Percentiles rank a stretch among this genome's conserved stretches.
phyloP scores from a whole-genome alignment of 768 basidiomycete species.

The Kwoniella sp. region DNA sequence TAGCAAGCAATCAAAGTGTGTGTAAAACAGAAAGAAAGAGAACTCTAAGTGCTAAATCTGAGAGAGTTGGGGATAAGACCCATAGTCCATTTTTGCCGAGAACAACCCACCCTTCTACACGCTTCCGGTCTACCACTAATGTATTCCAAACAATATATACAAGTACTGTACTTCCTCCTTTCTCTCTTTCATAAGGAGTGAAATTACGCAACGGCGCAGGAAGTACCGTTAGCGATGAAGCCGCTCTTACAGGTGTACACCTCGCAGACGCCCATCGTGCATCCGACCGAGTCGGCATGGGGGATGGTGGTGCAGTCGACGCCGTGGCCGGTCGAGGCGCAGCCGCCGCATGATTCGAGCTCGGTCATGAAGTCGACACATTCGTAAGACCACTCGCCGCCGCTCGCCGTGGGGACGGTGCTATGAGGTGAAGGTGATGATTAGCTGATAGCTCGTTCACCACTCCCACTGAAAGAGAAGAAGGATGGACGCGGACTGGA shows the following conservation, averaged over 20 bases:
- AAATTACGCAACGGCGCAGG: slow-evolving; percentile 31
- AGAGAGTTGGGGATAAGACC: background rate
- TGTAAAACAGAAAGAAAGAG: background rate
- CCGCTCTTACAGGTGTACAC: slow-evolving; percentile 47
- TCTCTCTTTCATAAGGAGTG: background rate
- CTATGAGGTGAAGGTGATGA: slow-evolving; percentile 15
- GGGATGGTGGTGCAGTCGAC: slow-evolving; percentile 51
- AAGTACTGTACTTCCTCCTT: too few species aligned
- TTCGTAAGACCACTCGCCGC: slow-evolving; percentile 53
- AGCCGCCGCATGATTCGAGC: slow-evolving; percentile 54
- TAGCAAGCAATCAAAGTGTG: too few species aligned
- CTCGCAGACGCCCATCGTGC: slow-evolving; percentile 41
- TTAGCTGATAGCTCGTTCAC: too few species aligned
- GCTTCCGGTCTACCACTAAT: background rate
- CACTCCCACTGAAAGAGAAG: background rate
- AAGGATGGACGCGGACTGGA: slow-evolving; percentile 5
- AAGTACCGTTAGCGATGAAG: slow-evolving; percentile 39
- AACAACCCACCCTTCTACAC: slow-evolving; percentile 8
- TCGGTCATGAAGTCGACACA: slow-evolving; percentile 51
- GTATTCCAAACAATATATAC: background rate
- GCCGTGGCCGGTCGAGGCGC: slow-evolving; percentile 44
- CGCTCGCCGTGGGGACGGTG: slow-evolving; percentile 28
- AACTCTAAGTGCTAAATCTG: background rate
- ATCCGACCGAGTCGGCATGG: slow-evolving; percentile 42
- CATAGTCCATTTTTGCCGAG: slow-evolving; percentile 3